Evolutionary conservation across 2,329 filamentous ascomycete species (phyloP).

Genomic region (Ceratocystis eucalypticola): DNA sequence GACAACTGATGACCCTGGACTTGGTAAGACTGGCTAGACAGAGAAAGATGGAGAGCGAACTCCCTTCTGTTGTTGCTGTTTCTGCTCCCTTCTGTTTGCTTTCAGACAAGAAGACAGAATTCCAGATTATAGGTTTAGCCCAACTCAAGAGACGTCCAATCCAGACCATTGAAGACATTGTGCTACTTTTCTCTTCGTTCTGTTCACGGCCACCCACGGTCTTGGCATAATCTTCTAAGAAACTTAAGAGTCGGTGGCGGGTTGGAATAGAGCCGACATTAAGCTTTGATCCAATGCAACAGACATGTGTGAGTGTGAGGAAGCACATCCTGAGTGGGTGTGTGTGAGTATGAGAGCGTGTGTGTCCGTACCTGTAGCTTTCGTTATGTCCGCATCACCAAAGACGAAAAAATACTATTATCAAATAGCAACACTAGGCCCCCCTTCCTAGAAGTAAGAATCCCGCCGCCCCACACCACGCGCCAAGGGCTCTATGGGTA

Average conservation of each 20-base stretch:
- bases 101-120: neutral
- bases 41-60: neutral
- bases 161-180: neutral
- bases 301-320: neutral
- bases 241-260: neutral
- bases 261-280: neutral
- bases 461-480: neutral
- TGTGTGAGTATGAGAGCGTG: neutral
- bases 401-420: no score
- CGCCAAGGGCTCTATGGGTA: neutral
- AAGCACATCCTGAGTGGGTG: neutral
- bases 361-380: no score
- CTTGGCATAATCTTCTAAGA: neutral
- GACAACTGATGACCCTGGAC: neutral
- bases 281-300: neutral
- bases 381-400: no score
- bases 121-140: neutral
- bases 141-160: neutral
- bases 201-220: neutral
- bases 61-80: neutral
- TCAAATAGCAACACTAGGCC: no score
- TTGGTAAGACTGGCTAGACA: neutral
- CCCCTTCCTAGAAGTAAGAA: neutral
- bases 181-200: neutral
- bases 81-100: neutral